Percentiles rank a stretch among this genome's conserved stretches.
These are phyloP conservation scores for Xylaria arbuscula DNA, from an alignment of 2,329 filamentous ascomycete genomes.

Conservation along the genomic window DNA sequence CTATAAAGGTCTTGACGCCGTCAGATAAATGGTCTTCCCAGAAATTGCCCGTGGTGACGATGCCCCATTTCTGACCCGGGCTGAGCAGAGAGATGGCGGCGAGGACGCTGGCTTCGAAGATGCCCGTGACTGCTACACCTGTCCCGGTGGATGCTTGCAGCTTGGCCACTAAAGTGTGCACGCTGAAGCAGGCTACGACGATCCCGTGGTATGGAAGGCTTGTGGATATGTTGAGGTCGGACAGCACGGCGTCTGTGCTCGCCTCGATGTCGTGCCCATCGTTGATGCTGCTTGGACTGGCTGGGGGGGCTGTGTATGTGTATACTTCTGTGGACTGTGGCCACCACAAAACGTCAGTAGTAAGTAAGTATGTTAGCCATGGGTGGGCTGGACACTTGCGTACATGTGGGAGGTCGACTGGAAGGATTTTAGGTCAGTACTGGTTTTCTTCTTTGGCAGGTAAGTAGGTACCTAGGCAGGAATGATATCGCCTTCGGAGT, in stretches of 20 bases:
- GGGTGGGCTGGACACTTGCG: conserved; percentile 13
- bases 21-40: conserved; percentile 80
- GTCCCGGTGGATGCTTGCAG: conserved; percentile 55
- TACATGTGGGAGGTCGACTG: conserved; percentile 55
- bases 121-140: conserved; percentile 69
- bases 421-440: not conserved
- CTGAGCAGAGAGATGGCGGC: conserved; percentile 66
- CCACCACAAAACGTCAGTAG: not conserved
- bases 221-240: conserved; percentile 59
- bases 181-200: conserved; percentile 88
- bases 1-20: conserved; percentile 74
- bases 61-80: conserved; percentile 73
- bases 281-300: conserved; percentile 81
- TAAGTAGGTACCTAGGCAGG: too few relatives aligned
- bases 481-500: not conserved
- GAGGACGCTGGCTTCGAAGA: conserved; percentile 86
- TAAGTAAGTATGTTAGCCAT: too few relatives aligned
- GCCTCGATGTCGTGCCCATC: conserved; percentile 73
- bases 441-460: not conserved
- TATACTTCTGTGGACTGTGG: conserved; percentile 62
- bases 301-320: conserved; percentile 73
- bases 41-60: conserved; percentile 86
- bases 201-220: conserved; percentile 73
- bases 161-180: conserved; percentile 77
- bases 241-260: conserved; percentile 72